phyloP scores from a whole-genome alignment of 2,329 filamentous ascomycete genomes.

The Sporothrix brunneoviolacea region DNA sequence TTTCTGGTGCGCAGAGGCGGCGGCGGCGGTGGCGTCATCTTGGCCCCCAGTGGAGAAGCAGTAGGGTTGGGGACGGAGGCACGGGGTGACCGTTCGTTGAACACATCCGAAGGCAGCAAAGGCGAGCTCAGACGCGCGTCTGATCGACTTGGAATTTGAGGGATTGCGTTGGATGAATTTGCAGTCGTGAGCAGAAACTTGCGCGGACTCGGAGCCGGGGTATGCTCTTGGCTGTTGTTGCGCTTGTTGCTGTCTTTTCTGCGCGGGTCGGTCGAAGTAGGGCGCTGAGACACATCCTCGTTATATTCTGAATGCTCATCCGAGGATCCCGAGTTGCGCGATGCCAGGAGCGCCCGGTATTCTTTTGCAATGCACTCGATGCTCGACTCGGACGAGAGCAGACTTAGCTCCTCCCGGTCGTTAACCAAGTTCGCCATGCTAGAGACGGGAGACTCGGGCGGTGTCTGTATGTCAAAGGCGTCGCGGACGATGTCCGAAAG shows the following conservation, averaged over 20 bases:
- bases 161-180: neutral
- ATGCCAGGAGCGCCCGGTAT: conserved; percentile 41
- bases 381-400: conserved; percentile 27
- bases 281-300: conserved; percentile 9
- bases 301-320: conserved; percentile 24
- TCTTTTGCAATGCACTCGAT: conserved; percentile 46
- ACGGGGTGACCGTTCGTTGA: neutral
- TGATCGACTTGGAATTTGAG: neutral
- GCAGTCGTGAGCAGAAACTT: neutral
- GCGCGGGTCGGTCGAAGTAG: neutral
- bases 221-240: neutral
- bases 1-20: conserved; percentile 7
- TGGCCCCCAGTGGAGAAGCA: neutral
- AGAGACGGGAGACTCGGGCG: conserved; percentile 7
- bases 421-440: neutral
- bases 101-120: neutral
- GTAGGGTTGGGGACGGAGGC: neutral
- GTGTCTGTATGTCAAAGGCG: conserved; percentile 7
- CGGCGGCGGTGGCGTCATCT: neutral
- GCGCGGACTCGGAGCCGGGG: neutral
- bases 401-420: conserved; percentile 10
- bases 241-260: conserved; percentile 2
- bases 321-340: conserved; percentile 28
- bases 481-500: neutral
- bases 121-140: neutral